phyloP scores from a whole-genome alignment of 1,139 yeast species.

The Candida gigantensis region DNA sequence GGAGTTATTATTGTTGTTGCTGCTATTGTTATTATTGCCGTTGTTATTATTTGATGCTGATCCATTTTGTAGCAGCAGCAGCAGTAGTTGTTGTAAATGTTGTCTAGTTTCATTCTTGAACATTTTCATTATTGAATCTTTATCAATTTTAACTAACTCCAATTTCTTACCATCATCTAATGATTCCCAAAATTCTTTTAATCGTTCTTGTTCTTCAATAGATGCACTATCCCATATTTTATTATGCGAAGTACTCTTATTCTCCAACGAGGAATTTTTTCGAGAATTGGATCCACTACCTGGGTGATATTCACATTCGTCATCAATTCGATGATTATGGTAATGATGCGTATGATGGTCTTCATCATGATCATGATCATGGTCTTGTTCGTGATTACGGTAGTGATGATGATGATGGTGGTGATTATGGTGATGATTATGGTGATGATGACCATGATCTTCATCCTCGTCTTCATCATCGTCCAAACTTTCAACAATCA shows the following conservation, averaged over 20 bases:
- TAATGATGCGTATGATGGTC: slow-evolving; percentile 11
- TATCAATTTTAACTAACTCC: slow-evolving; percentile 65
- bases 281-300: slow-evolving; percentile 7
- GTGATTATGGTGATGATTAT: slow-evolving; percentile 13
- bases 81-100: slow-evolving; percentile 16
- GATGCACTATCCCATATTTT: slow-evolving; percentile 61
- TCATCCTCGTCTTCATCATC: slow-evolving; percentile 18
- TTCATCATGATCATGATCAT: slow-evolving; percentile 15
- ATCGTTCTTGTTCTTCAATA: slow-evolving; percentile 58
- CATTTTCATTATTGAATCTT: slow-evolving; percentile 65
- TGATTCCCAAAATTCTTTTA: slow-evolving; percentile 71
- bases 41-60: slow-evolving; percentile 4
- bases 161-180: slow-evolving; percentile 62
- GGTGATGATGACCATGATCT: slow-evolving; percentile 11
- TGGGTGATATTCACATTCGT: slow-evolving; percentile 2
- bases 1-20: background rate
- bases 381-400: slow-evolving; percentile 19
- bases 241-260: slow-evolving; percentile 15
- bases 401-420: slow-evolving; percentile 8
- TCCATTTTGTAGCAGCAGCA: slow-evolving; percentile 13
- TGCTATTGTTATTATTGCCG: slow-evolving; percentile 3
- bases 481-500: slow-evolving; percentile 58
- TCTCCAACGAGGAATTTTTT: slow-evolving; percentile 4
- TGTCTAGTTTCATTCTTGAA: slow-evolving; percentile 44
- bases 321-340: slow-evolving; percentile 7